A percentile compares a stretch with the other conserved stretches of the same genome.
Evolutionary conservation across 2,329 filamentous ascomycete genomes (phyloP).

Genomic region (Xylariomycetidae sp.): DNA sequence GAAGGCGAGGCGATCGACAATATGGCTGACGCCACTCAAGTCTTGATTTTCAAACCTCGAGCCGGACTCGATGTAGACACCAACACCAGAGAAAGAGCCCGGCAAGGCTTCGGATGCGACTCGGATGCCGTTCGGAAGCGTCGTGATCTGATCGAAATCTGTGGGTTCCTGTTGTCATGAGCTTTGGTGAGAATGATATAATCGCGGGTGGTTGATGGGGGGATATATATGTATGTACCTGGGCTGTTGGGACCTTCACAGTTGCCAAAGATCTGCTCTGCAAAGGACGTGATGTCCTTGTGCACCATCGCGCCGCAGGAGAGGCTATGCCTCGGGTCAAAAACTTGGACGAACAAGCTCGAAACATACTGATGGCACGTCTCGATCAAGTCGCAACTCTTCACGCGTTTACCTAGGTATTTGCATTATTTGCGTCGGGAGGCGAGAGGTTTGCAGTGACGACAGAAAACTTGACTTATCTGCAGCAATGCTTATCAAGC

Average conservation of each 20-base stretch:
- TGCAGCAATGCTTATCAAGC: too few relatives aligned
- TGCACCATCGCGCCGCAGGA: slow-evolving; percentile 9
- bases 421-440: too few relatives aligned
- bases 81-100: slow-evolving; percentile 90
- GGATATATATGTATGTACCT: too few relatives aligned
- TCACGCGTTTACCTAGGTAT: slow-evolving; percentile 8
- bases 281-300: slow-evolving; percentile 10
- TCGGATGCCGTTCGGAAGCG: slow-evolving; percentile 84
- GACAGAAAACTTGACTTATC: too few relatives aligned
- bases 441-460: slow-evolving; percentile 17
- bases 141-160: slow-evolving; percentile 83
- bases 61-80: slow-evolving; percentile 92
- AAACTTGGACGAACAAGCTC: slow-evolving; percentile 18
- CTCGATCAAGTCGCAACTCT: slow-evolving; percentile 2
- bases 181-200: slow-evolving; percentile 7
- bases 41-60: slow-evolving; percentile 87
- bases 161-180: slow-evolving; percentile 65
- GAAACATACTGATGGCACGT: slow-evolving; percentile 19
- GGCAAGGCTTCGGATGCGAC: slow-evolving; percentile 93
- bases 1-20: slow-evolving; percentile 93
- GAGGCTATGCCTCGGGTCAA: slow-evolving; percentile 19
- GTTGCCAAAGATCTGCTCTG: slow-evolving; percentile 18
- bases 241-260: slow-evolving; percentile 18
- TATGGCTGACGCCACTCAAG: slow-evolving; percentile 87
- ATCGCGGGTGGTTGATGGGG: too few relatives aligned